Evolutionary conservation across 345 rosid species (phyloP).

Genomic region (Citrus mangshanensis): DNA sequence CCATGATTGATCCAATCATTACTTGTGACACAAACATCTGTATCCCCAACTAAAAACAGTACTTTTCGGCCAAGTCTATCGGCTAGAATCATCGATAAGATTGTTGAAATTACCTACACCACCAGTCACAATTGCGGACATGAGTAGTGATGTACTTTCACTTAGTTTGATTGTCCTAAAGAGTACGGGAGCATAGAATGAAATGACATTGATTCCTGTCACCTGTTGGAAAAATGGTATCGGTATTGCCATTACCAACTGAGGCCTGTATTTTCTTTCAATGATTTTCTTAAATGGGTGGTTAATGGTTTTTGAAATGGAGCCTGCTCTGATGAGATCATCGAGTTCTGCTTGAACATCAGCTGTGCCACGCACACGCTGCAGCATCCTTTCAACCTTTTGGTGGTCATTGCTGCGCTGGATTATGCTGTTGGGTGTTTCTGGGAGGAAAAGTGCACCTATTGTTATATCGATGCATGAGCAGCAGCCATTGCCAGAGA

Average conservation of each 20-base stretch:
- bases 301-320: constrained; percentile 21
- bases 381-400: constrained; percentile 47
- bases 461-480: constrained; percentile 56
- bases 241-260: constrained; percentile 60
- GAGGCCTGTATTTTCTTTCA: constrained; percentile 55
- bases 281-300: constrained; percentile 41
- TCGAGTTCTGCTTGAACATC: constrained; percentile 53
- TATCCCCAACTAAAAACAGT: no score
- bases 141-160: constrained; percentile 46
- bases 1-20: no score
- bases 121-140: constrained; percentile 53
- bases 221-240: constrained; percentile 77
- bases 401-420: constrained; percentile 34
- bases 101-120: no score
- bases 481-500: constrained; percentile 70
- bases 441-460: constrained; percentile 65
- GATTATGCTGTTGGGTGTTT: constrained; percentile 69
- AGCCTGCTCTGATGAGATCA: constrained; percentile 56
- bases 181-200: constrained; percentile 71
- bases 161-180: constrained; percentile 65
- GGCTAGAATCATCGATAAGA: no score
- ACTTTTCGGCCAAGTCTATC: no score
- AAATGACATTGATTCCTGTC: constrained; percentile 69
- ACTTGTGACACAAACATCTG: no score
- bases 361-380: constrained; percentile 52